Conservation (phyloP, 2,329 filamentous ascomycete species). For the Diaporthe ampelina region DNA sequence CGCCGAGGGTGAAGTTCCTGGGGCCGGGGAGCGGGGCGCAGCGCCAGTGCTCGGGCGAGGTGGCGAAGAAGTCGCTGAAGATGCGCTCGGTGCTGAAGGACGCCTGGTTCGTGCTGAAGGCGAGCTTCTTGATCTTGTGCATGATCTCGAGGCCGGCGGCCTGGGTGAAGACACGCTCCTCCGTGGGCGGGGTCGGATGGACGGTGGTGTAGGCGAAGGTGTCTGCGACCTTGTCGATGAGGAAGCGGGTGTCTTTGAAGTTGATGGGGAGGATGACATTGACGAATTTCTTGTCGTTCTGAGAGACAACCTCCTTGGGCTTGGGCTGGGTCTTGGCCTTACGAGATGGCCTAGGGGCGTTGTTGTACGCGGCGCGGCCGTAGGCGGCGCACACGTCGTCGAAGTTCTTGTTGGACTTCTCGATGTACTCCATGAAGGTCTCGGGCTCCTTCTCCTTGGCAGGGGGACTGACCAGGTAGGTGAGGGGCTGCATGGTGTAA, state of each 20-base stretch:
- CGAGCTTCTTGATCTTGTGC: constrained; percentile 5
- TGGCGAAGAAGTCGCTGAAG: not conserved
- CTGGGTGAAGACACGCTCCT: not conserved
- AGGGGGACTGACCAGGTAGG: not conserved
- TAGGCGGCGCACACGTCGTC: not conserved
- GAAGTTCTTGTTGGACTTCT: not conserved
- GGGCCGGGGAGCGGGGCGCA: too few relatives aligned
- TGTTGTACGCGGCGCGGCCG: too few relatives aligned
- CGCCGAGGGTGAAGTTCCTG: not conserved
- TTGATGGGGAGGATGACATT: not conserved
- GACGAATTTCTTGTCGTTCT: not conserved
- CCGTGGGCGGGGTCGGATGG: not conserved
- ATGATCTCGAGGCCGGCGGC: constrained; percentile 1
- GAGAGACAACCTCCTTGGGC: not conserved
- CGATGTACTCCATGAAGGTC: not conserved
- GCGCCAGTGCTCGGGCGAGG: not conserved
- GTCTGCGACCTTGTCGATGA: not conserved
- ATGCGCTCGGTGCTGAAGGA: not conserved
- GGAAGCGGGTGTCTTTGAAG: not conserved
- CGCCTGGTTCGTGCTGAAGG: not conserved
- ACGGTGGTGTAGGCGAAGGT: not conserved
- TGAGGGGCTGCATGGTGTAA: not conserved
- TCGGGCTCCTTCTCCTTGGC: not conserved
- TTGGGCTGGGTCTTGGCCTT: too few relatives aligned
- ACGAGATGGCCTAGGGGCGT: too few relatives aligned